Evolutionary conservation across 2,329 filamentous ascomycete genomes (phyloP), one percentile per base, ranked within the genome.

Genomic region (Lecanosticta acicola): DNA sequence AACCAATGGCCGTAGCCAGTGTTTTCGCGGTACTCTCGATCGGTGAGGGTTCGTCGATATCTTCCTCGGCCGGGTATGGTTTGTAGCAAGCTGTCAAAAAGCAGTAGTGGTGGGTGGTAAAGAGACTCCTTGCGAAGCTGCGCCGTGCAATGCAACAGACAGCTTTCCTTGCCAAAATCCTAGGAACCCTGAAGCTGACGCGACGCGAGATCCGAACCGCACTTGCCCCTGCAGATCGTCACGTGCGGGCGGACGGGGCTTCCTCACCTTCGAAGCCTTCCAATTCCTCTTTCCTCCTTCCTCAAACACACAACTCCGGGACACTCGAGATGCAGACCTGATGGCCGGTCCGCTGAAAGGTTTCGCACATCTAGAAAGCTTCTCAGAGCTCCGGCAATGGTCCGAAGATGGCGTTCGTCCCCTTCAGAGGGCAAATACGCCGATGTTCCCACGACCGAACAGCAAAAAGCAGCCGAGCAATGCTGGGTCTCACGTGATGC

Each of bases 341-440:
- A 29, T 29, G 24, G 14, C 20, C 17, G 32, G 35, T 26, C 26
- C 39, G 8, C 5, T 35, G 18, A 41, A 36, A 19, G 67, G 68
- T 7, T 70, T 71, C 33, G 57, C 62, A 2, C 71, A 71, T 46
- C 66, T 71, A 33, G 65, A 71, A 39, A 65, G 60, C 7, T 69
- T 71, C 35, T 60, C 65, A 5, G 62, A 71, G 45, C 43, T 71
- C 7, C 53, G 65, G 4, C 26, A 41, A 3, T 71, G 68, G 68
- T 54, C 50, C 4, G 46, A 58, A 37, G 41, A 54, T 4, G 51
- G 62, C 3, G 55, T 60, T 29, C 65, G 69, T 49, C 58, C 62
- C 20, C 36, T 68, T 1, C 67, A 70, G 49, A 57, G 57, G 46
- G 56, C 67, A 18, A 71, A 69, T 39, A 70, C 62, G 3, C 68